These are phyloP conservation scores for Flaveria brownii DNA, from an alignment of 129 eudicot species.

Conservation along the genomic window DNA sequence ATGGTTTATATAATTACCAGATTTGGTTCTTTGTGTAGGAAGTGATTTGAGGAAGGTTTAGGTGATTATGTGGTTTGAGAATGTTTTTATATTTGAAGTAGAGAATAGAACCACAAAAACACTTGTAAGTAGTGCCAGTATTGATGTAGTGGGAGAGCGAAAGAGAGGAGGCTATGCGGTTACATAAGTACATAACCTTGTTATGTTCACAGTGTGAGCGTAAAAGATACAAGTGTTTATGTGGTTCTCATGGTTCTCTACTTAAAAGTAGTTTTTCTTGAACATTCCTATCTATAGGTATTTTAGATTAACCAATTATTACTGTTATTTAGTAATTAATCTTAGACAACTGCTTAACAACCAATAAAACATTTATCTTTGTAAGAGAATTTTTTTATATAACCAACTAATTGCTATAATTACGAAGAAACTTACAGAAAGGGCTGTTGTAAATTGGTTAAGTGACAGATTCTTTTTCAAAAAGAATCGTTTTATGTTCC, in stretches of 20 bases:
- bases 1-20: neutral
- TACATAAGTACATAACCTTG: neutral
- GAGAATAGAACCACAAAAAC: neutral
- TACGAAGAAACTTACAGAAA: neutral
- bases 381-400: neutral
- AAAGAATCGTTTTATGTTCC: neutral
- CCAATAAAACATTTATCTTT: neutral
- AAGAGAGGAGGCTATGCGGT: neutral
- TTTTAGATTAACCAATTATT: neutral
- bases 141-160: neutral
- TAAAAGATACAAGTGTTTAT: neutral
- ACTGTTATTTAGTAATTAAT: neutral
- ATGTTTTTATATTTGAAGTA: neutral
- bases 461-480: neutral
- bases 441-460: neutral
- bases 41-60: neutral
- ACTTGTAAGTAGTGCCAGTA: neutral
- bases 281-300: neutral
- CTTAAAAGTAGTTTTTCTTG: neutral
- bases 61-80: neutral
- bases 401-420: neutral
- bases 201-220: neutral
- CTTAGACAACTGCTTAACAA: neutral
- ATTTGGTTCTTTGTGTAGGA: constrained; percentile 7
- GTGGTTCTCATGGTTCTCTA: neutral